Conservation (phyloP, 2,329 filamentous ascomycete species). For the Trematosphaeria pertusa region DNA sequence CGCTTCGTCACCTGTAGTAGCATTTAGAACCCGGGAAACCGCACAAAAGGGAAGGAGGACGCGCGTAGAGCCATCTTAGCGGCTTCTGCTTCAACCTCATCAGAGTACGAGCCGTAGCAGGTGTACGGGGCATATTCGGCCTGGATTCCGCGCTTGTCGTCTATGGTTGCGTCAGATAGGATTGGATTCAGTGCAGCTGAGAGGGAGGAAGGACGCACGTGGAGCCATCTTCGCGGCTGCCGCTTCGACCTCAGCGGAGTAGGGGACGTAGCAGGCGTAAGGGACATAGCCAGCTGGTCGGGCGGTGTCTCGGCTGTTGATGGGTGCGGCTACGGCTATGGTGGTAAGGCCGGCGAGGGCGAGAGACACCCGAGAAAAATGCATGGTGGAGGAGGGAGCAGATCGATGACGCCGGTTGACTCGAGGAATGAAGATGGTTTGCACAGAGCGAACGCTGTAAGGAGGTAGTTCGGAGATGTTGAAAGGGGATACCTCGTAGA, state of each 20-base stretch:
- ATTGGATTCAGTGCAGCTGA: slow-evolving; percentile 1
- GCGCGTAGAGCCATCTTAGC: too few species aligned
- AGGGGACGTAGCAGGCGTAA: slow-evolving; percentile 11
- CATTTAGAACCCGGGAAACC: too few species aligned
- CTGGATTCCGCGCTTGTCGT: slow-evolving; percentile 5
- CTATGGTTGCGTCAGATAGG: too few species aligned
- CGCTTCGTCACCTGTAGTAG: too few species aligned
- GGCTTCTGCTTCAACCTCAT: too few species aligned
- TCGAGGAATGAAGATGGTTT: neutral
- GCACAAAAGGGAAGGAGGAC: too few species aligned
- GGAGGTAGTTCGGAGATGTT: too few species aligned
- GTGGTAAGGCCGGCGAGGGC: slow-evolving; percentile 17
- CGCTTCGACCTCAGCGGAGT: too few species aligned
- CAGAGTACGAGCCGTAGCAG: slow-evolving; percentile 8
- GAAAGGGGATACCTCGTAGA: too few species aligned
- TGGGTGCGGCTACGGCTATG: slow-evolving; percentile 17
- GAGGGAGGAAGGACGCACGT: neutral
- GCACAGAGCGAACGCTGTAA: too few species aligned
- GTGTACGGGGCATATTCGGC: slow-evolving; percentile 12
- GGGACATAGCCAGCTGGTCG: slow-evolving; percentile 9
- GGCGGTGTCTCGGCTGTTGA: slow-evolving; percentile 6
- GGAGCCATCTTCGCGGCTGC: slow-evolving; percentile 10
- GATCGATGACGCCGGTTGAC: neutral
- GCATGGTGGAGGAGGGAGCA: slow-evolving; percentile 19
- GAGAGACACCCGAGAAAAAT: slow-evolving; percentile 7